phyloP scores from a whole-genome alignment of 331 rosid species.

The Rosa hybrid region DNA sequence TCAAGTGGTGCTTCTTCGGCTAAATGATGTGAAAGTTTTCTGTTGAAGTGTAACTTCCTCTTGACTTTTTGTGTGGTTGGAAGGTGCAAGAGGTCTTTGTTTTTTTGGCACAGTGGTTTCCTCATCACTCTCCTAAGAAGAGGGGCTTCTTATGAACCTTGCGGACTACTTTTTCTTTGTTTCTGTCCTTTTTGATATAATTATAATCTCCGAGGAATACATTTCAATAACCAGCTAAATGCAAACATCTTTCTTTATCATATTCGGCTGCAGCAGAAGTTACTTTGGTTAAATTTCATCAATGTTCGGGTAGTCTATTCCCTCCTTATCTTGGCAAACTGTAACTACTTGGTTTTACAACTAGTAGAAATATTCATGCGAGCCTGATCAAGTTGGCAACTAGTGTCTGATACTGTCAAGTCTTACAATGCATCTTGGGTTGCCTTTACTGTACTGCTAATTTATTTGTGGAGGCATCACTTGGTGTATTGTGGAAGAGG shows the following conservation, averaged over 20 bases:
- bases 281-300: not conserved
- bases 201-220: not conserved
- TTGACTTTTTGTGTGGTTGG: slow-evolving; percentile 20
- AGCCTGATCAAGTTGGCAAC: not conserved
- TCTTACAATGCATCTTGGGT: not conserved
- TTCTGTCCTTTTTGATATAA: not conserved
- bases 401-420: not conserved
- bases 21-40: slow-evolving; percentile 45
- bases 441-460: not conserved
- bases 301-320: not conserved
- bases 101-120: slow-evolving; percentile 17
- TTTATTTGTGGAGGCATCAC: not conserved
- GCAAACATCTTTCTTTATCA: not conserved
- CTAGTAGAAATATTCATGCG: not conserved
- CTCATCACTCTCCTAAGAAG: slow-evolving; percentile 1
- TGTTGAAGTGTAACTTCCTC: slow-evolving; percentile 17
- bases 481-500: not conserved
- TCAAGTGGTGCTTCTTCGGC: slow-evolving; percentile 64
- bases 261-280: not conserved
- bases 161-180: not conserved
- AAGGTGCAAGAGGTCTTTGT: slow-evolving; percentile 17
- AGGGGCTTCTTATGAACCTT: not conserved
- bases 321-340: too few species aligned
- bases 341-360: not conserved
- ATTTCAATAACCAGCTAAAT: not conserved